These are phyloP conservation scores for Claviceps quebecensis DNA, from an alignment of 2,329 filamentous ascomycete species.

Conservation along the genomic window DNA sequence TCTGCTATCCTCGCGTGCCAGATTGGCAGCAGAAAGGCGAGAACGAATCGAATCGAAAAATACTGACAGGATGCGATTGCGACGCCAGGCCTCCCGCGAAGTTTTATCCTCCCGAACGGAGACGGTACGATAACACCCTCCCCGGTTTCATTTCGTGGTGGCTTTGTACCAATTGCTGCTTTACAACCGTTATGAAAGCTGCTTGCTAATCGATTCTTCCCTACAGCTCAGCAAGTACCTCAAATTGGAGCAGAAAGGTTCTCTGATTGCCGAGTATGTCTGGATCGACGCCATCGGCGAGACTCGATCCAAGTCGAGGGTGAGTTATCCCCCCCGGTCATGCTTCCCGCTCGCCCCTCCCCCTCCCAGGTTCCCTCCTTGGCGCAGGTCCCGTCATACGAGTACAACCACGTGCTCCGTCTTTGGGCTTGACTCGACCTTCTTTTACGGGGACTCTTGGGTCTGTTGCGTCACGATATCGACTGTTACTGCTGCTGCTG, in stretches of 20 bases:
- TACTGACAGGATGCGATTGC: not conserved
- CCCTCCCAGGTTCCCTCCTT: not conserved
- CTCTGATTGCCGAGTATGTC: slow-evolving; percentile 88
- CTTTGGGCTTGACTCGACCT: not conserved
- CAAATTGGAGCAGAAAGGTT: slow-evolving; percentile 76
- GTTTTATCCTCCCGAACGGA: slow-evolving; percentile 18
- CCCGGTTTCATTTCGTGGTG: not conserved
- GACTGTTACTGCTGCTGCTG: not conserved
- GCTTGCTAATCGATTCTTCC: slow-evolving; percentile 11
- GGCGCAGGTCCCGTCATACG: not conserved
- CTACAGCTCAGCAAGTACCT: slow-evolving; percentile 81
- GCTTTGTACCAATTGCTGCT: not conserved
- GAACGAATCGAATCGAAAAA: not conserved
- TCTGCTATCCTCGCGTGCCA: not conserved
- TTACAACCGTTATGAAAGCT: not conserved
- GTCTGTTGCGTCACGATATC: not conserved
- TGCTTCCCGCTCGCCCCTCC: too few species aligned
- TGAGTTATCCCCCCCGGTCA: slow-evolving; percentile 35
- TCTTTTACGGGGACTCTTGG: not conserved
- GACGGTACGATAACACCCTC: slow-evolving; percentile 15
- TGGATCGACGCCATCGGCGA: slow-evolving; percentile 81
- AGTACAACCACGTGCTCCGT: not conserved
- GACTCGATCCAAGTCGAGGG: slow-evolving; percentile 89
- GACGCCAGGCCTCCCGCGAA: slow-evolving; percentile 15
- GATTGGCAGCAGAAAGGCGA: not conserved